A percentile compares a stretch with the other conserved stretches of the same genome.
These are phyloP conservation scores for Tetraselmis chui DNA, from an alignment of 139 green algal species.

Conservation along the genomic window DNA sequence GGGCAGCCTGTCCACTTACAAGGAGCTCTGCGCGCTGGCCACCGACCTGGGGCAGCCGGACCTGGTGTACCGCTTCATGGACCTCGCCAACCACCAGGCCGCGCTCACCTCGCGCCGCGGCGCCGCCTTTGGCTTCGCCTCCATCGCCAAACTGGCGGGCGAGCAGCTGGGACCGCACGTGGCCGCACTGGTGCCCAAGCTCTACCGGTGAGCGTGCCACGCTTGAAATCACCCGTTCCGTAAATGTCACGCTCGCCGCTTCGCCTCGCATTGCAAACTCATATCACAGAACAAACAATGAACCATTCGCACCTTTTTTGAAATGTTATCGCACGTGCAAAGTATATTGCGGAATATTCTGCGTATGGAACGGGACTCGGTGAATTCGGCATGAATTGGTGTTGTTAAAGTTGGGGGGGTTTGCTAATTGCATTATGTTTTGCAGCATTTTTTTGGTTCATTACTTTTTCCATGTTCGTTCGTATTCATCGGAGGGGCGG, in stretches of 20 bases:
- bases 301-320: no score
- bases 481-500: no score
- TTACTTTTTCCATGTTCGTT: no score
- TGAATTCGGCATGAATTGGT: no score
- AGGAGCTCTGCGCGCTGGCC: conserved; percentile 82
- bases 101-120: conserved; percentile 62
- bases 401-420: no score
- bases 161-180: conserved; percentile 54
- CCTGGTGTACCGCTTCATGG: conserved; percentile 84
- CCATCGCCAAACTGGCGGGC: conserved; percentile 71
- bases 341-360: no score
- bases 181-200: conserved; percentile 68
- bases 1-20: conserved; percentile 69
- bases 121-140: conserved; percentile 78
- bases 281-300: conserved; percentile 19
- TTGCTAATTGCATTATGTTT: no score
- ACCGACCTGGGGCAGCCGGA: conserved; percentile 88
- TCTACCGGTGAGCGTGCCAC: conserved; percentile 47
- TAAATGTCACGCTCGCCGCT: no score
- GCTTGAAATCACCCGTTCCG: background rate
- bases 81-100: conserved; percentile 61
- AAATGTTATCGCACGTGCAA: no score
- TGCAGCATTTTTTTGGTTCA: no score
- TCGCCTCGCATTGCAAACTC: no score
- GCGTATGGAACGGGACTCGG: no score